Base-by-base conservation (phyloP, 2,329 filamentous ascomycete species). In the Trichoderma breve region DNA sequence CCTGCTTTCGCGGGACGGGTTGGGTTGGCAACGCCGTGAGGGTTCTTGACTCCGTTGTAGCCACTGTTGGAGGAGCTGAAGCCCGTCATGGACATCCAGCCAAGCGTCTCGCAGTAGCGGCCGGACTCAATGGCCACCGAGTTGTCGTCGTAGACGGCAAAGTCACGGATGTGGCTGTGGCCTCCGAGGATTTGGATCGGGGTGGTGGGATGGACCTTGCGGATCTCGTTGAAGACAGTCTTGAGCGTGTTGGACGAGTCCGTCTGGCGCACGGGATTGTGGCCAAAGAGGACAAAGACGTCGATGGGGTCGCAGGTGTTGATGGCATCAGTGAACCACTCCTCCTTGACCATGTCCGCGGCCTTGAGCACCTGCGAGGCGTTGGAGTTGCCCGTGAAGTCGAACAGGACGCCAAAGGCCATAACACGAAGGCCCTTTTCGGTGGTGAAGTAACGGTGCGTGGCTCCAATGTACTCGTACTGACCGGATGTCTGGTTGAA, bases 151-250 rank as follows among this genome's bases (percentile, higher is more conserved):
- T 88, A 90, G 3, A 91, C 86, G 21, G 84, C 84, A 77, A 91
- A 90, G 77, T 92, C 90, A 18, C 90, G 87, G 73, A 90, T 86
- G 76, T 91, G 90, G 47, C 83, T 86, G 79, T 91, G 90, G 11
- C 89, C 90, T 24, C 89, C 90, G 74, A 92, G 90, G 68, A 89
- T 85, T 78, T 91, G 89, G 61, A 92, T 86, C 0, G 90, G 90
- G 2, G 86, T 87, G 15, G 85, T 81, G 1, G 88, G 86, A 67
- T 86, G 86, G 21, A 84, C 80, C 12, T 83, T 82, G 18, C 90
- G 86, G 74, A 92, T 91, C 34, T 88, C 86, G 57, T 87, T 82
- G 75, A 87, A 86, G 15, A 92, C 80, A 6, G 76, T 73, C 72
- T 79, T 78, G 57, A 84, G 81, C 1, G 83, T 86, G 75, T 83